Evolutionary conservation across 805 yeast genomes (phyloP).

Genomic region (Ogataea methanolica): DNA sequence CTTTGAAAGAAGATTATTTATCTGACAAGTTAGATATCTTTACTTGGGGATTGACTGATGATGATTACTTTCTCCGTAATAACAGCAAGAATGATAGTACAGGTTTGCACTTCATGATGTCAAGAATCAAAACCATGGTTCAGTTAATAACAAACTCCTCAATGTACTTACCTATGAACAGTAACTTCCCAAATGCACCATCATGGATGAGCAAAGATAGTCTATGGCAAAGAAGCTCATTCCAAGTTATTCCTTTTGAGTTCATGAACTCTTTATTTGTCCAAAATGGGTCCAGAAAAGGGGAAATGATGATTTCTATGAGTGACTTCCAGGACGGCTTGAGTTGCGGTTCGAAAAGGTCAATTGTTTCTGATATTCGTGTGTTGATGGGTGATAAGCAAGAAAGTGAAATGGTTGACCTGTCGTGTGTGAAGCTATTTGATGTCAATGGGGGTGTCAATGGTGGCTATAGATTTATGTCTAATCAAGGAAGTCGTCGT

Average conservation of each 20-base stretch:
- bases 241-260: slow-evolving; percentile 41
- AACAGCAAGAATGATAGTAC: slow-evolving; percentile 1
- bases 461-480: background rate
- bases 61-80: background rate
- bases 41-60: slow-evolving; percentile 38
- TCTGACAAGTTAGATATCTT: slow-evolving; percentile 40
- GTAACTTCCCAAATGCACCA: slow-evolving; percentile 20
- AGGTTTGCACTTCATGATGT: slow-evolving; percentile 18
- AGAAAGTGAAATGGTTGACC: slow-evolving; percentile 1
- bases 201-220: slow-evolving; percentile 22
- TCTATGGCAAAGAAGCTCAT: slow-evolving; percentile 41
- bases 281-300: slow-evolving; percentile 25
- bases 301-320: slow-evolving; percentile 34
- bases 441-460: background rate
- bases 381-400: background rate
- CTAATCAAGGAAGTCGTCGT: background rate
- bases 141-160: slow-evolving; percentile 46
- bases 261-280: slow-evolving; percentile 34
- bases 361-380: slow-evolving; percentile 12
- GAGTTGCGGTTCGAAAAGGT: slow-evolving; percentile 36
- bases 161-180: slow-evolving; percentile 50
- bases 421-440: slow-evolving; percentile 9
- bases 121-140: slow-evolving; percentile 42
- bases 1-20: slow-evolving; percentile 65
- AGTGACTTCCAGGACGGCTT: slow-evolving; percentile 38